phyloP scores from a whole-genome alignment of 176 grass and related monocot species.

The Aegilops longissima region DNA sequence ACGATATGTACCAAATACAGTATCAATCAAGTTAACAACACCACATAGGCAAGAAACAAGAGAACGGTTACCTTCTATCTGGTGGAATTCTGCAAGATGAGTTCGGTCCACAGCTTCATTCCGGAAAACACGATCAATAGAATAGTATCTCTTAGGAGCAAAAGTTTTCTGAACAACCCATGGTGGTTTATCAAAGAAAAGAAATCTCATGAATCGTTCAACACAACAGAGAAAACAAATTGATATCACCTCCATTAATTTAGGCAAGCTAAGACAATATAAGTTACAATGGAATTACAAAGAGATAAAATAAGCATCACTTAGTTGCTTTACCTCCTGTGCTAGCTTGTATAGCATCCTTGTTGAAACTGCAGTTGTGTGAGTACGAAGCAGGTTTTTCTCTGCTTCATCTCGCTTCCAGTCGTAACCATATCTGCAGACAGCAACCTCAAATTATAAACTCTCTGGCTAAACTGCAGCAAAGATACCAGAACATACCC shows the following conservation, averaged over 20 bases:
- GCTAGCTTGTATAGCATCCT: conserved; percentile 97
- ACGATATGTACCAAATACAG: not conserved
- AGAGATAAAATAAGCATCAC: not conserved
- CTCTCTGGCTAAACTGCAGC: not conserved
- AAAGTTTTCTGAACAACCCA: conserved; percentile 66
- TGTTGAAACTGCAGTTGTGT: conserved; percentile 95
- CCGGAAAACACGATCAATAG: conserved; percentile 91
- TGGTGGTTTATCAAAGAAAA: conserved; percentile 22
- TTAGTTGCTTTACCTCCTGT: conserved; percentile 58
- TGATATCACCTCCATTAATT: not conserved
- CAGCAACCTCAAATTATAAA: conserved; percentile 28
- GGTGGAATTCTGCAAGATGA: conserved; percentile 98
- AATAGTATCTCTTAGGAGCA: conserved; percentile 90
- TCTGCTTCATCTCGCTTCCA: conserved; percentile 97
- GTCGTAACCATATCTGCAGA: conserved; percentile 87
- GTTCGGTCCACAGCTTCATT: conserved; percentile 98
- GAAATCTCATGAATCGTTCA: conserved; percentile 8
- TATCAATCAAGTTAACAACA: not conserved
- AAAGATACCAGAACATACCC: conserved; percentile 58
- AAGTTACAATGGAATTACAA: not conserved
- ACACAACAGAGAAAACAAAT: conserved; percentile 10
- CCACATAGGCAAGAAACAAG: conserved; percentile 16
- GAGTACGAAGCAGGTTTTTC: conserved; percentile 94
- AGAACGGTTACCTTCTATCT: conserved; percentile 75
- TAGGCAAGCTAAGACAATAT: conserved; percentile 11